These are phyloP conservation scores for Vitis rotundifolia DNA, from an alignment of 164 flowering plant species.

Conservation along the genomic window DNA sequence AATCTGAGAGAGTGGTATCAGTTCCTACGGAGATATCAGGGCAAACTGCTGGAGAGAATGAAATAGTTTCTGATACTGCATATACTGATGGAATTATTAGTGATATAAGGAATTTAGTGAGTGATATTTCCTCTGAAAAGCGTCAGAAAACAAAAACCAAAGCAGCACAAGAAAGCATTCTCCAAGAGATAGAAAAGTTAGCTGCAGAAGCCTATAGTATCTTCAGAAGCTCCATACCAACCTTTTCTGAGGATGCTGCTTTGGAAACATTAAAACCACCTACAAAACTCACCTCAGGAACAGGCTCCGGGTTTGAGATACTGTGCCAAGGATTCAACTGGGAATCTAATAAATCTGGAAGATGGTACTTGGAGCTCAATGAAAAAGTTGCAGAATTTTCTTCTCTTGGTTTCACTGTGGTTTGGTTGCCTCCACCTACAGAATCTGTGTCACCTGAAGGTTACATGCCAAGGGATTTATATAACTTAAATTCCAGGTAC, in stretches of 20 bases:
- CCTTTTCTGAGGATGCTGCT: conserved; percentile 48
- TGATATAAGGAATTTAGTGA: conserved; percentile 78
- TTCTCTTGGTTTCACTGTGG: conserved; percentile 79
- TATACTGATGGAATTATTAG: conserved; percentile 73
- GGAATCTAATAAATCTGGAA: conserved; percentile 96
- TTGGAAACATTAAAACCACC: conserved; percentile 37
- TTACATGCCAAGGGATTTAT: conserved; percentile 94
- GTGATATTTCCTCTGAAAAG: conserved; percentile 69
- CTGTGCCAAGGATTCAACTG: conserved; percentile 97
- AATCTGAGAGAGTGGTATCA: conserved; percentile 15
- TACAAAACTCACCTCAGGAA: conserved; percentile 58
- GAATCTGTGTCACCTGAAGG: conserved; percentile 99
- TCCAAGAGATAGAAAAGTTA: conserved; percentile 91
- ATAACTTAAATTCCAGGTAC: conserved; percentile 93
- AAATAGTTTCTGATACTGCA: conserved; percentile 25
- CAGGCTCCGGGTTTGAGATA: conserved; percentile 92
- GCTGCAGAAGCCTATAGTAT: conserved; percentile 99
- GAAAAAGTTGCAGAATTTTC: conserved; percentile 69
- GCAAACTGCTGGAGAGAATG: conserved; percentile 23
- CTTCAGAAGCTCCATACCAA: conserved; percentile 66
- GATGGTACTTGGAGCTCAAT: conserved; percentile 82
- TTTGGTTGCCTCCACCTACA: conserved; percentile 98
- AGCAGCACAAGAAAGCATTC: conserved; percentile 72
- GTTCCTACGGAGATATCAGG: conserved; percentile 19
- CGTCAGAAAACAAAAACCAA: conserved; percentile 52